Conservation (phyloP, 306 rosid genomes). For the Begonia peltatifolia region DNA sequence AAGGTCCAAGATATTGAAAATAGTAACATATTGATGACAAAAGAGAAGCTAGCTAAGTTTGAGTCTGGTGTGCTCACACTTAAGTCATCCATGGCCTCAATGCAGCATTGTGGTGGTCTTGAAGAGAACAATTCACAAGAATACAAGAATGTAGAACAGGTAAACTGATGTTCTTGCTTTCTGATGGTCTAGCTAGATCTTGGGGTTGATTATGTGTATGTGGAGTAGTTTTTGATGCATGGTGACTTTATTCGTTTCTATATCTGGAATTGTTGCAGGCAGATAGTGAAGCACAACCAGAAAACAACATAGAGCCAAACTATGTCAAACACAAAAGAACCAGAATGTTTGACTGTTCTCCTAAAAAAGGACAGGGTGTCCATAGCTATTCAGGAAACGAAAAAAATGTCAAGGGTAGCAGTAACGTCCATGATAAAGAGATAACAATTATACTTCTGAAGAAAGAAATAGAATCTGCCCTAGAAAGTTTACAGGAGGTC, state of each 20-base stretch:
- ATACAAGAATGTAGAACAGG: conserved; percentile 35
- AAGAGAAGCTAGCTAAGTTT: conserved; percentile 54
- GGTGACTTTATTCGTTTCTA: conserved; percentile 22
- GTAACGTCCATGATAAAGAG: conserved; percentile 36
- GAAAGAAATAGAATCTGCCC: conserved; percentile 73
- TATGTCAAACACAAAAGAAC: conserved; percentile 18
- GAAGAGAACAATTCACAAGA: conserved; percentile 26
- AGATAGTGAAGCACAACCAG: conserved; percentile 22
- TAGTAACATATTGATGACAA: conserved; percentile 39
- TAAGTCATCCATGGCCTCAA: conserved; percentile 56
- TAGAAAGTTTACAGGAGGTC: conserved; percentile 65
- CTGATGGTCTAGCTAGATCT: conserved; percentile 18
- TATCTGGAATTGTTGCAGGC: conserved; percentile 53
- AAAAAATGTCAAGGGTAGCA: conserved; percentile 18
- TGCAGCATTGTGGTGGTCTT: conserved; percentile 24
- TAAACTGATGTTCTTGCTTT: conserved; percentile 36
- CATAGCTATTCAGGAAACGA: conserved; percentile 5
- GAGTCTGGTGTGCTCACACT: conserved; percentile 62
- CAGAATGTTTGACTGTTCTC: conserved; percentile 22
- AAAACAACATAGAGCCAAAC: conserved; percentile 11
- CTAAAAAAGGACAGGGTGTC: conserved; percentile 13
- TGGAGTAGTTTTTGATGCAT: conserved; percentile 15
- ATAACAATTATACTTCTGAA: conserved; percentile 53
- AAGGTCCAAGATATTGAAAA: conserved; percentile 51
- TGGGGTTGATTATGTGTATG: conserved; percentile 20